Percentiles rank a stretch among this genome's conserved stretches.
These are phyloP conservation scores for Clonostachys rosea DNA, from an alignment of 2,329 filamentous ascomycete genomes.

Conservation along the genomic window DNA sequence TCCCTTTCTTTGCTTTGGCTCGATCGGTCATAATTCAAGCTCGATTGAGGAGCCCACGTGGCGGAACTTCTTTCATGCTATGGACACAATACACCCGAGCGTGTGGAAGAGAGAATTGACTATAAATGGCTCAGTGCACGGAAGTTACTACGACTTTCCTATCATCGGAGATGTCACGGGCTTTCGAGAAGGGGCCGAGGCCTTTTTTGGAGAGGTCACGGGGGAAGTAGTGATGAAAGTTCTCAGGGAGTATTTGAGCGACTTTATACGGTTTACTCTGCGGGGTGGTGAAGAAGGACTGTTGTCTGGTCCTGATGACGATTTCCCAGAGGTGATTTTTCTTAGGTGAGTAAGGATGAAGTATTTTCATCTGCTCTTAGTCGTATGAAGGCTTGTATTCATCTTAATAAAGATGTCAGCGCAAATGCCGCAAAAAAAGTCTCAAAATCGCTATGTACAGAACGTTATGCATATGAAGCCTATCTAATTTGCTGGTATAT, in stretches of 20 bases:
- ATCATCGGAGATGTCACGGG: conserved; percentile 14
- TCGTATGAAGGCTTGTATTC: too few species aligned
- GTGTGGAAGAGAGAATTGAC: conserved; percentile 21
- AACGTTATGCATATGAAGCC: too few species aligned
- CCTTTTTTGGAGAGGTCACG: conserved; percentile 15
- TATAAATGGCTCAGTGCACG: conserved; percentile 17
- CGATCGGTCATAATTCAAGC: conserved; percentile 15
- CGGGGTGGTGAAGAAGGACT: conserved; percentile 7
- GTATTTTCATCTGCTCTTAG: too few species aligned
- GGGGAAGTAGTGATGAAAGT: conserved; percentile 17
- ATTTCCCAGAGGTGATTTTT: conserved; percentile 5
- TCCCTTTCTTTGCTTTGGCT: conserved; percentile 22
- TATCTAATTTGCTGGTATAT: too few species aligned
- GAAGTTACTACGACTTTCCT: conserved; percentile 20
- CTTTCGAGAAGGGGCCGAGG: conserved; percentile 6
- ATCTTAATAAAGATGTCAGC: too few species aligned
- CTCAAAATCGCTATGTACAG: too few species aligned
- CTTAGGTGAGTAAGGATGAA: neutral
- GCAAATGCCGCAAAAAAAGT: too few species aligned
- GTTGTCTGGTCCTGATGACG: conserved; percentile 5
- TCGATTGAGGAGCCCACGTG: conserved; percentile 11
- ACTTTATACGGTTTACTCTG: conserved; percentile 20
- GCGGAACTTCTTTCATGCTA: conserved; percentile 14
- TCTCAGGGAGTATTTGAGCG: conserved; percentile 16
- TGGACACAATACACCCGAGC: conserved; percentile 7